phyloP scores from a whole-genome alignment of 352 stramenopile genomes.

The Aphanomyces euteiches region DNA sequence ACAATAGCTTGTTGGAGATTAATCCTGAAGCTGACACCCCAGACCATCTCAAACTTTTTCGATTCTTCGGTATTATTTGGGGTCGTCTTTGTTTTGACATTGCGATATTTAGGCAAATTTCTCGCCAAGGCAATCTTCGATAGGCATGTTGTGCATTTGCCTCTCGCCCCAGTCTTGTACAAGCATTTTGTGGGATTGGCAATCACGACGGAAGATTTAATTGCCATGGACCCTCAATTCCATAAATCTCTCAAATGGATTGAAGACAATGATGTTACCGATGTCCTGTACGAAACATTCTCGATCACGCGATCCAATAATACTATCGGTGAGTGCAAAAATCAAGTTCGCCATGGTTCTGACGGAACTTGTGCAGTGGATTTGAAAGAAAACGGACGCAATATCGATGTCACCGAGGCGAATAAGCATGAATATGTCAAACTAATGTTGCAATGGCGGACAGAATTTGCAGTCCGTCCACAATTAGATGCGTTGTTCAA shows the following conservation, averaged over 20 bases:
- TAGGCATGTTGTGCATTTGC: slow-evolving; percentile 73
- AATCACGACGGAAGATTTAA: slow-evolving; percentile 56
- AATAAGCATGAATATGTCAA: slow-evolving; percentile 79
- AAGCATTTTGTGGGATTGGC: slow-evolving; percentile 58
- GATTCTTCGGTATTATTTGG: slow-evolving; percentile 43
- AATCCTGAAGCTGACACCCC: slow-evolving; percentile 39
- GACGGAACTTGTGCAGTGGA: slow-evolving; percentile 34
- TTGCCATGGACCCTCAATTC: slow-evolving; percentile 71
- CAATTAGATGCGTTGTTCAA: slow-evolving; percentile 58
- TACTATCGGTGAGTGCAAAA: not conserved
- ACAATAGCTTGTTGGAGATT: slow-evolving; percentile 52
- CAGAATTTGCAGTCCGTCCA: slow-evolving; percentile 45
- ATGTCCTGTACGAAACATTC: slow-evolving; percentile 83
- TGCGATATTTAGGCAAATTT: slow-evolving; percentile 47
- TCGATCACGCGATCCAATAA: slow-evolving; percentile 43
- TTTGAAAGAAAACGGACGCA: slow-evolving; percentile 58
- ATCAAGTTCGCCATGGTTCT: slow-evolving; percentile 3
- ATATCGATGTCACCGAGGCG: slow-evolving; percentile 61
- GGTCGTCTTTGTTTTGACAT: not conserved
- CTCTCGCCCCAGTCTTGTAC: slow-evolving; percentile 66
- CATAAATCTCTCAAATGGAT: slow-evolving; percentile 83
- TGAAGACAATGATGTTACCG: slow-evolving; percentile 72
- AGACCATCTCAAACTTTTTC: slow-evolving; percentile 45
- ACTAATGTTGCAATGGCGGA: slow-evolving; percentile 59
- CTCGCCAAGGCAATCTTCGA: slow-evolving; percentile 85